A percentile compares a stretch with the other conserved stretches of the same genome.
Evolutionary conservation across 2,329 filamentous ascomycete species (phyloP).

Genomic region (Raffaelea ambrosiae): DNA sequence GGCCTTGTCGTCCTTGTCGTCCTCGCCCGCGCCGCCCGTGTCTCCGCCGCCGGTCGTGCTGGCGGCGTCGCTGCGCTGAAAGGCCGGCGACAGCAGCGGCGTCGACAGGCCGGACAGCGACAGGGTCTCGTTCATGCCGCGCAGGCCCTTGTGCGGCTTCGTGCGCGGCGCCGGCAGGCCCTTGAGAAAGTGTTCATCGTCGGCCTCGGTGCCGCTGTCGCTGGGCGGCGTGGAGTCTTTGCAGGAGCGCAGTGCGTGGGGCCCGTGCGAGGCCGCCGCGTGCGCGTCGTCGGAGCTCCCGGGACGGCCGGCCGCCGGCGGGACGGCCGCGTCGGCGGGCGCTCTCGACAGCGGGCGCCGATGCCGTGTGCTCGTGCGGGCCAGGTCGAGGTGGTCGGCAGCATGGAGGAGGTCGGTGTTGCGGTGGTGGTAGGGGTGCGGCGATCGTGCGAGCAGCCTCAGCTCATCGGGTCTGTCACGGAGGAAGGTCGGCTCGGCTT

Average conservation of each 20-base stretch:
- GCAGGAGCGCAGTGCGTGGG: not conserved
- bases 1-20: not conserved
- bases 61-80: constrained; percentile 14
- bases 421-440: constrained; percentile 59
- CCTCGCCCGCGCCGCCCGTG: not conserved
- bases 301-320: not conserved
- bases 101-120: constrained; percentile 46
- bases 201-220: constrained; percentile 90
- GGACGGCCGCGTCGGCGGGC: too few species aligned
- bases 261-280: not conserved
- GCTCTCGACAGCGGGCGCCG: too few species aligned
- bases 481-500: too few species aligned
- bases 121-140: constrained; percentile 44
- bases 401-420: constrained; percentile 46
- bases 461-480: too few species aligned
- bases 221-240: constrained; percentile 57
- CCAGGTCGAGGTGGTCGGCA: constrained; percentile 28
- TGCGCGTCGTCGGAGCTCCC: not conserved
- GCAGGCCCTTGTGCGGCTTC: constrained; percentile 68
- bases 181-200: constrained; percentile 85
- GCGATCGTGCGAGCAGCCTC: constrained; percentile 44
- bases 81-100: constrained; percentile 41
- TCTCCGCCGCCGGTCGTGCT: not conserved
- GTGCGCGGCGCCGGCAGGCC: constrained; percentile 73
- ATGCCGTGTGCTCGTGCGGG: too few species aligned